Evolutionary conservation across 1,284 basidiomycete species (phyloP), one percentile per base, ranked within the genome.

Genomic region (Trichosporon faecale): DNA sequence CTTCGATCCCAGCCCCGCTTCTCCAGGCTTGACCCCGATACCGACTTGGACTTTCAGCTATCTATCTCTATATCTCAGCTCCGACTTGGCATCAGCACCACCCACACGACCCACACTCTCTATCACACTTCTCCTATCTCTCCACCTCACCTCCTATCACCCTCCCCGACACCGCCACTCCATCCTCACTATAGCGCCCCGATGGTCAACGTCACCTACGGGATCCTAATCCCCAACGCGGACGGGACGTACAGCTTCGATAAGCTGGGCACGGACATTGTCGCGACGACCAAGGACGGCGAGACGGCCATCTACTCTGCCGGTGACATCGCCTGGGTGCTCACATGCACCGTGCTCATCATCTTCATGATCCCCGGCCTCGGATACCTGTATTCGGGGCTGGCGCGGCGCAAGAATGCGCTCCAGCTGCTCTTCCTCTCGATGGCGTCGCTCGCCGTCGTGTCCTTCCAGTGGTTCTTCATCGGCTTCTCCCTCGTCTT

Each of bases 311-410:
- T 82, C 4, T 94, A 91, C 85, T 90, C 90, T 80, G 85, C 88
- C 27, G 92, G 92, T 73, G 91, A 94, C 82, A 91, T 92, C 69
- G 90, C 91, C 37, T 94, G 91, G 90, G 86, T 95, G 70, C 87
- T 93, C 29, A 85, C 91, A 25, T 89, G 90, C 70, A 91, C 91
- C 12, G 91, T 90, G 14, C 88, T 95, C 83, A 92, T 94, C 23
- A 88, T 85, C 76, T 80, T 85, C 76, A 86, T 86, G 82, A 82
- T 93, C 61, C 79, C 79, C 16, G 82, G 79, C 57, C 83, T 86
- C 74, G 92, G 92, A 1, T 95, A 94, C 85, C 89, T 95, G 33
- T 96, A 96, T 83, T 93, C 93, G 52, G 94, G 94, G 71, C 86
- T 94, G 14, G 89, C 91, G 21, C 87, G 93, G 67, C 86, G 94